Base-by-base conservation (phyloP, 2,329 filamentous ascomycete species). In the Cercospora zeae-maydis region DNA sequence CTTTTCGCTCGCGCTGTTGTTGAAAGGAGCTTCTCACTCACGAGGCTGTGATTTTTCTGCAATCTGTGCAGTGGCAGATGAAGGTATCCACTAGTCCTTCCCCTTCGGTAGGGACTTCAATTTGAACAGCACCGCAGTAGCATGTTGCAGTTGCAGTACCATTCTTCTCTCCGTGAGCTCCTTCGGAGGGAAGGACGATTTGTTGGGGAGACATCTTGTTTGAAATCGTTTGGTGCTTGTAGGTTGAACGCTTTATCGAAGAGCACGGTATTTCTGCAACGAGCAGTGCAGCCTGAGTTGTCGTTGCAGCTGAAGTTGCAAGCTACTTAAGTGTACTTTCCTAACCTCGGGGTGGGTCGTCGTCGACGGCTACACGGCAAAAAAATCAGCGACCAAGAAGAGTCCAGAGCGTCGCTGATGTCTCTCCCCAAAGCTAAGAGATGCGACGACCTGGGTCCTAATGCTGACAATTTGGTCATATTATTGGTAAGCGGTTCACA, bases 61-160 rank as follows among this genome's bases (percentile, higher is more conserved):
- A 86, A 42, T 88, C 84, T 21, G 74, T 72, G 72, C 85, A 88
- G 76, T 88, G 78, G 75, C 85, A 88, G 67, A 87, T 68, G 69
- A 87, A 86, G 4, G 77, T 80, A 63, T 75, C 74, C 16, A 82
- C 64, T 0, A 86, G 71, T 9, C 78, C 81, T 0, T 78, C 77
- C 0, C 74, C 78, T 63, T 80, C 67, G 16, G 75, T 80, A 1
- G 83, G 71, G 68, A 86, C 81, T 49, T 77, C 70, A 1, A 86
- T 72, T 62, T 86, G 83, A 0, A 86, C 81, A 8, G 80, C 75
- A 19, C 84, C 84, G 65, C 84, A 86, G 69, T 80, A 84, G 69
- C 84, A 87, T 0, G 84, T 86, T 0, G 84, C 83, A 5, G 84
- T 86, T 3, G 83, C 83, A 33, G 67, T 66, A 21, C 49, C 49